Evolutionary conservation across 176 grass and related monocot genomes (phyloP).

Genomic region (Canna indica): DNA sequence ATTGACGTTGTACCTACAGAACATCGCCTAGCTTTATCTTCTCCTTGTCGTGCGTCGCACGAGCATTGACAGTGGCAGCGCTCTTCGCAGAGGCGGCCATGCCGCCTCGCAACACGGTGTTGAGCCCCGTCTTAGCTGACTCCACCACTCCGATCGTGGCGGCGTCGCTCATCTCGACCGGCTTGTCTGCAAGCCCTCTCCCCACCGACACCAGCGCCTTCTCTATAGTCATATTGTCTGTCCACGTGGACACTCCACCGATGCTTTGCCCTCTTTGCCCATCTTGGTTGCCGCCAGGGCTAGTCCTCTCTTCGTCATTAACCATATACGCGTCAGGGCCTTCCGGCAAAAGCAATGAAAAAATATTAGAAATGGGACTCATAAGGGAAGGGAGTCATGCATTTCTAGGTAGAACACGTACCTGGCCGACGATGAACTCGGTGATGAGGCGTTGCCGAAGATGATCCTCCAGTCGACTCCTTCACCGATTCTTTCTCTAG

Average conservation of each 20-base stretch:
- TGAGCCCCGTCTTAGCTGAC: conserved; percentile 25
- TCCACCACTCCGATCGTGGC: conserved; percentile 61
- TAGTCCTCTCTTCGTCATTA: too few species aligned
- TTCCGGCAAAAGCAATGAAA: background rate
- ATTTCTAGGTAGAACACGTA: too few species aligned
- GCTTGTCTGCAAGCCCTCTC: conserved; percentile 11
- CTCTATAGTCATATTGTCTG: conserved; percentile 52
- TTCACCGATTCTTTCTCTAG: too few species aligned
- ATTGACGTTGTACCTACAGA: conserved; percentile 30
- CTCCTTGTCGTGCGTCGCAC: conserved; percentile 17
- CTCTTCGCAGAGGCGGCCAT: conserved; percentile 37
- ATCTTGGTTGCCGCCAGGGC: too few species aligned
- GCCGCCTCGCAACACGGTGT: conserved; percentile 23
- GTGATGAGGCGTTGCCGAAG: conserved; percentile 42
- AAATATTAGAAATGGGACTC: too few species aligned
- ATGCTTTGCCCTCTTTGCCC: too few species aligned
- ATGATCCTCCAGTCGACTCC: too few species aligned
- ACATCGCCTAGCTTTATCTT: conserved; percentile 58
- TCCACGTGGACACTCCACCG: too few species aligned
- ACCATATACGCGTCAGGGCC: conserved; percentile 20
- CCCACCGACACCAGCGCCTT: conserved; percentile 53
- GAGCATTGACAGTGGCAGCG: conserved; percentile 32
- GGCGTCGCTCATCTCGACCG: conserved; percentile 59
- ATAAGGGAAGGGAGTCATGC: too few species aligned
- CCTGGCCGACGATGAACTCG: conserved; percentile 67